A percentile compares a stretch with the other conserved stretches of the same genome.
Conservation (phyloP, 768 basidiomycete genomes). For the Russula olivacea region DNA sequence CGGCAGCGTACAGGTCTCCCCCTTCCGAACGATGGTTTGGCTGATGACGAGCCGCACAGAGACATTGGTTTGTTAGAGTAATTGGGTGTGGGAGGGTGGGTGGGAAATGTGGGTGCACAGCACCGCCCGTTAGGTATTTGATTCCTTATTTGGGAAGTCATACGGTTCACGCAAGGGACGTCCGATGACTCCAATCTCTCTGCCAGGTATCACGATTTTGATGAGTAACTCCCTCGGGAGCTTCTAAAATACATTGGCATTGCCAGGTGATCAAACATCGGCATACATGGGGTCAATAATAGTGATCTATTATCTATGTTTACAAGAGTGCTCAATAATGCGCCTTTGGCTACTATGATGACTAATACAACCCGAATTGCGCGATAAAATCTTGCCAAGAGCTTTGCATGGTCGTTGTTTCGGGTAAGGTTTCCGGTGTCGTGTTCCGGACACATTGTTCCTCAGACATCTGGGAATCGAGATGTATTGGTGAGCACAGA, state of each 20-base stretch:
- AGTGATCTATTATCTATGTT: neutral
- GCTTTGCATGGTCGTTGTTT: constrained; percentile 27
- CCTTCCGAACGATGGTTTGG: constrained; percentile 15
- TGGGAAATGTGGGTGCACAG: constrained; percentile 13
- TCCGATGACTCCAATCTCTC: no score
- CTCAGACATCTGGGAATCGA: constrained; percentile 10
- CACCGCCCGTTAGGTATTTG: neutral
- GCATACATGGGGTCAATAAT: constrained; percentile 5
- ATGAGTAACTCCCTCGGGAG: neutral
- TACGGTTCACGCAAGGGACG: neutral
- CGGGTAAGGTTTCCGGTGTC: constrained; percentile 28
- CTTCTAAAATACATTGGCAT: constrained; percentile 1
- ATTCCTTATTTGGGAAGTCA: constrained; percentile 6
- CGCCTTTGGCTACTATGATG: neutral
- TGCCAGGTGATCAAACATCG: neutral
- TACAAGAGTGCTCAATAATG: neutral
- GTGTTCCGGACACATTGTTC: constrained; percentile 28
- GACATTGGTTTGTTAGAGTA: constrained; percentile 7
- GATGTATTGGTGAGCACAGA: constrained; percentile 19
- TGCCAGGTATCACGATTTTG: neutral
- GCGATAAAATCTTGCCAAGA: constrained; percentile 32
- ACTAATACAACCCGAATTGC: constrained; percentile 29
- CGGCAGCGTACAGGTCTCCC: constrained; percentile 13
- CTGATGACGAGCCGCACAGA: constrained; percentile 16
- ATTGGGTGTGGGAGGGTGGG: neutral